Conservation (phyloP, 2,329 filamentous ascomycete genomes). For the Daldinia sp. region DNA sequence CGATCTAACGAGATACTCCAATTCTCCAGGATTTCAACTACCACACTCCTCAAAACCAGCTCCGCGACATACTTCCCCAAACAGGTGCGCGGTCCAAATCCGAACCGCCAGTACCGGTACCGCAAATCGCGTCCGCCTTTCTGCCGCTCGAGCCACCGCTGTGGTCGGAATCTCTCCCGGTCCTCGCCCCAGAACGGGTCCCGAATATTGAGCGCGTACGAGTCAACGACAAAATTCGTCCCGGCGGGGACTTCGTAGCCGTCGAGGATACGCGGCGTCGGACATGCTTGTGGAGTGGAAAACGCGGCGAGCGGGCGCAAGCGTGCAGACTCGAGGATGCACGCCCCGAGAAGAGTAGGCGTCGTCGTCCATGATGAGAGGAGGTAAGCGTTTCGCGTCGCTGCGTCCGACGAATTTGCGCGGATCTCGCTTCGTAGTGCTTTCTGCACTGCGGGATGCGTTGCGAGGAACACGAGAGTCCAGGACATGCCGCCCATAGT, state of each 20-base stretch:
- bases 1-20: background rate
- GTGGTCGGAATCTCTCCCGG: slow-evolving; percentile 51
- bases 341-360: slow-evolving; percentile 48
- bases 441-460: slow-evolving; percentile 51
- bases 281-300: slow-evolving; percentile 56
- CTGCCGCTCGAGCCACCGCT: slow-evolving; percentile 42
- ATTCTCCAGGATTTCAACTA: background rate
- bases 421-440: background rate
- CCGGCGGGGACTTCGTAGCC: slow-evolving; percentile 54
- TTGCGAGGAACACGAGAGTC: slow-evolving; percentile 58
- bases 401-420: background rate
- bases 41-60: background rate
- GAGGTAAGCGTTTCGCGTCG: slow-evolving; percentile 3
- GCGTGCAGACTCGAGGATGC: slow-evolving; percentile 56
- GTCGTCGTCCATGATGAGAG: slow-evolving; percentile 30
- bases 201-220: slow-evolving; percentile 57
- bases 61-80: background rate
- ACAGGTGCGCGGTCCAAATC: background rate
- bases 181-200: slow-evolving; percentile 57
- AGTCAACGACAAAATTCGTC: slow-evolving; percentile 58
- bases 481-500: slow-evolving; percentile 58
- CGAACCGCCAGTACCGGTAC: slow-evolving; percentile 1
- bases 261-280: slow-evolving; percentile 51
- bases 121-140: background rate
- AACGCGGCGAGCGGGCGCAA: slow-evolving; percentile 57